Base-by-base conservation (phyloP, 2,329 filamentous ascomycete genomes). In the Pyrenophora teres region DNA sequence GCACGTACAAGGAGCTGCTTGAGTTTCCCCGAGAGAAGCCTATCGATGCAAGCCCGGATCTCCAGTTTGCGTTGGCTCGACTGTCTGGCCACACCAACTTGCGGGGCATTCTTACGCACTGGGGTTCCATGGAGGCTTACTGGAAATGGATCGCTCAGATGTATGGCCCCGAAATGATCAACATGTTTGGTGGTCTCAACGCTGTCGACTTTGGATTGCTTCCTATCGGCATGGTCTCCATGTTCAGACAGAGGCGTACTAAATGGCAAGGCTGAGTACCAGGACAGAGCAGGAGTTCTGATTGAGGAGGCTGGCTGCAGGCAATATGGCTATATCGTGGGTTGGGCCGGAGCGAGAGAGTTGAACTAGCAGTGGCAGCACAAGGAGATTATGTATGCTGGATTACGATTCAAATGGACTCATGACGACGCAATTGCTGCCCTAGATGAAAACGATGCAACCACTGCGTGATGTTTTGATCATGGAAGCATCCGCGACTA, bases 61-160 rank as follows among this genome's bases (percentile, higher is more conserved):
- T 71, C 2, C 39, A 41, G n/a, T 55, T 67, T n/a, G 67, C 67
- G 2, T 18, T 66, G 13, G 40, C 50, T 5, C 59, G 65, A 2
- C 54, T 71, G 8, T 23, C 36, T 2, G 59, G 50, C 3, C 65
- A 62, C 44, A 54, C 23, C 19, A 67, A 65, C 16, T 36, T 69
- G 27, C 56, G 55, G 7, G 65, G 68, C 12, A 70, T 71, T 21
- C 56, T 49, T 1, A 13, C 46, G 8, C 6, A 58, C 9, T 71
- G 66, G 69, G 4, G 40, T 12, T 16, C 5, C 3, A 74, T 74
- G 70, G 58, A 69, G 19, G 57, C 65, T 6, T 74, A 74, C 41
- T 73, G 69, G 69, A 73, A 68, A 45, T 74, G 70, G 67, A 57
- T 72, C 38, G 59, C 66, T n/a, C 63, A 72, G 50, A 65, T 72